Conservation (phyloP, 2,329 filamentous ascomycete species). For the Fusarium verticillioides region DNA sequence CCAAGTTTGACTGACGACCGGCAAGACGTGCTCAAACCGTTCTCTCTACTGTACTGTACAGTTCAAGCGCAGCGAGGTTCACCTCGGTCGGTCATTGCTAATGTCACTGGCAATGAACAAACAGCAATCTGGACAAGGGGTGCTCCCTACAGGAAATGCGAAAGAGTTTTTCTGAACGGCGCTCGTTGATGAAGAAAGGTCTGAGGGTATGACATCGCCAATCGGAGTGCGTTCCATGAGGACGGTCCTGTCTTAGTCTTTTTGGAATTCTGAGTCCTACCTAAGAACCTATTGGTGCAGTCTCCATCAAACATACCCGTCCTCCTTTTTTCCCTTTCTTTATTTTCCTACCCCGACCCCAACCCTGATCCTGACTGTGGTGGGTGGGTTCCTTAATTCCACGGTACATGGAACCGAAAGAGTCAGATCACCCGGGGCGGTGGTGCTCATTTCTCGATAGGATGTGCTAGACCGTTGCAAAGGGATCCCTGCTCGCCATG, state of each 20-base stretch:
- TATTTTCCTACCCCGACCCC: conserved; percentile 9
- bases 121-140: conserved; percentile 31
- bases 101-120: conserved; percentile 9
- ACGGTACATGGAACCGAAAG: conserved; percentile 33
- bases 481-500: conserved; percentile 36
- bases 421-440: conserved; percentile 30
- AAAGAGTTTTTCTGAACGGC: conserved; percentile 23
- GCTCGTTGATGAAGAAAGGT: conserved; percentile 27
- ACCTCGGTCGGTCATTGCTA: background rate
- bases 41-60: background rate
- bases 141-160: conserved; percentile 19
- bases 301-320: background rate
- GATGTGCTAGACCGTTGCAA: conserved; percentile 14
- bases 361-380: background rate
- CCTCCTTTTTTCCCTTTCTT: conserved; percentile 17
- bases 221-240: conserved; percentile 44
- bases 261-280: conserved; percentile 22
- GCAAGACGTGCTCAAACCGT: background rate
- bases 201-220: conserved; percentile 29
- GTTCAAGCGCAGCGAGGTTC: background rate
- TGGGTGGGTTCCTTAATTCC: conserved; percentile 11
- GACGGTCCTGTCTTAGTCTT: conserved; percentile 40
- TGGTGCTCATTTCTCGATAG: conserved; percentile 13
- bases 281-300: background rate
- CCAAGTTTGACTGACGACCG: background rate